Base-by-base conservation (phyloP, 2,329 filamentous ascomycete species). In the Aschersonia sp. region DNA sequence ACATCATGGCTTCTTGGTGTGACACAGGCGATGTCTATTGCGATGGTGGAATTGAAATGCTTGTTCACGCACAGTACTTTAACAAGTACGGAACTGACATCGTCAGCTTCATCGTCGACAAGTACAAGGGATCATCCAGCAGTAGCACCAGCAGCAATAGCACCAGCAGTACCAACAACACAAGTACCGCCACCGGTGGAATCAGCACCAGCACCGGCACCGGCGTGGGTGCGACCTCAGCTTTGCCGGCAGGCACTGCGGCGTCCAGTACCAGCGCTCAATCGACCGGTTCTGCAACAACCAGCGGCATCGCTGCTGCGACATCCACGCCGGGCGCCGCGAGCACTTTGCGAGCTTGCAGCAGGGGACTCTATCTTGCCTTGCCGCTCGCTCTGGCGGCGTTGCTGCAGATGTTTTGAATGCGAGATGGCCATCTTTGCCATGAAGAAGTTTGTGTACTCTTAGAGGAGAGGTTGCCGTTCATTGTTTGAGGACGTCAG, bases 21-120 rank as follows among this genome's bases (percentile, higher is more conserved):
- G 67, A 69, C 56, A 60, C 52, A 0, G 66, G 66, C 44, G 69
- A 71, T 50, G 49, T 57, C 12, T 69, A 66, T 56, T 69, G 66
- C 54, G 66, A 63, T 53, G 4, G 41, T 6, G 68, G 67, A 39
- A 35, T 52, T 4, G 53, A 57, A 41, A 48, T 39, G 2, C 47
- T 48, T 4, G 60, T 64, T 2, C 67, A 68, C 51, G 57, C 59
- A 22, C 48, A 50, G 30, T 71, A 71, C 52, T 53, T 68, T 10
- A 30, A 44, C 12, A 58, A 54, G 31, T 69, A 69, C 53, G 60
- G 59, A 42, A 51, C 55, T 14, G 56, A 64, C 2, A 58, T 63
- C 3, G 58, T 59, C 46, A 55, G 66, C 14, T 67, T 63, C 50
- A 55, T 69, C 37, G 58, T 66, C 33, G 50, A 58, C 39, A 59